Base-by-base conservation (phyloP, 78 protist species). In the Protostelium mycophagum region DNA sequence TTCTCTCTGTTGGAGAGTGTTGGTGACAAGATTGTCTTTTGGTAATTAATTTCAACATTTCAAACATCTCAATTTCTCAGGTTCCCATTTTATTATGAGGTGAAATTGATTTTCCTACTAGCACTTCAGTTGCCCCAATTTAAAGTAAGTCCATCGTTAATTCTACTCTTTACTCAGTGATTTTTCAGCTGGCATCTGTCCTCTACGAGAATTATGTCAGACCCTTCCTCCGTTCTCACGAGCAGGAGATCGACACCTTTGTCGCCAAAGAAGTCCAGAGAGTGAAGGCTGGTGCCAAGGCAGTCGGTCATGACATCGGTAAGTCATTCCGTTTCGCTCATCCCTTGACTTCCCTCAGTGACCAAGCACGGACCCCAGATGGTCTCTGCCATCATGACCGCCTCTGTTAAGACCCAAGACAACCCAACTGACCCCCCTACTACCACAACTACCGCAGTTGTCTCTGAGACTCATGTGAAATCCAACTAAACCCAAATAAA, bases 341-440 rank as follows among this genome's bases (percentile, higher is more conserved):
- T 51, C 73, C 16, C 31, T 16, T 51, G 73, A 51, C 16, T 5
- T 5, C 5, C 5, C 5, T 25, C 16, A 51, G 73, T 51, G 73
- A 51, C 73, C 73, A 51, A 51, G 73, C 73, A 51, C 73, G 73
- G 73, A 25, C 73, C 73, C 73, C 73, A 51, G 73, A 51, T 51
- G 73, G 16, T 51, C 73, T 25, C 31, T 51, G 73, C 73, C 73
- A 51, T 51, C 73, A 51, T 51, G 73, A 51, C 73, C 5, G 73
- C 73, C 5, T 5, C 73, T 25, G 73, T 51, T 16, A 51, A 51
- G 73, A 51, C 73, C 31, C 73, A 51, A 16, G 73, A 51, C 31
- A 51, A 51, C 73, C 73, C 73, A 51, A 51, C 73, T 16, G 16
- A 51, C 73, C 73, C 73, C 16, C 73, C 73, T 16, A 51, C 73